phyloP scores from a whole-genome alignment of 495 filamentous ascomycete genomes.

The Xylaria acuta region DNA sequence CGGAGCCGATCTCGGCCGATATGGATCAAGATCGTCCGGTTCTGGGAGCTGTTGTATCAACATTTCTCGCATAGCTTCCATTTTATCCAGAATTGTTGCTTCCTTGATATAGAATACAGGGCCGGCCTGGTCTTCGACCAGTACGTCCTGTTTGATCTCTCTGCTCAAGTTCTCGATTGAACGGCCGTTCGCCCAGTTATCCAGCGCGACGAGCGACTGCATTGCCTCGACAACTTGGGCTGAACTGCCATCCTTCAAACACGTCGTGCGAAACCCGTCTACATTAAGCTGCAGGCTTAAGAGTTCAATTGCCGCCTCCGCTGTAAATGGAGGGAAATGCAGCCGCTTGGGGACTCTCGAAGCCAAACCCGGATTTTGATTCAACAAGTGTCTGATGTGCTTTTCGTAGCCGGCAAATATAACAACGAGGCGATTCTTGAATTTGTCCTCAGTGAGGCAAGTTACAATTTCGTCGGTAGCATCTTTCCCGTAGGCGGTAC shows the following conservation, averaged over 20 bases:
- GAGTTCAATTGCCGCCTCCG: background rate
- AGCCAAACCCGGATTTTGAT: slow-evolving; percentile 6
- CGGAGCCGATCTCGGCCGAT: background rate
- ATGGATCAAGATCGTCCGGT: background rate
- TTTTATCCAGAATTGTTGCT: background rate
- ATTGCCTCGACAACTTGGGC: background rate
- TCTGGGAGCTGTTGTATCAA: background rate
- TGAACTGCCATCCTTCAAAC: background rate
- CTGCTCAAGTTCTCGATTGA: slow-evolving; percentile 7
- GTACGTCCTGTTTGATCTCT: slow-evolving; percentile 35
- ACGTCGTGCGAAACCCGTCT: background rate
- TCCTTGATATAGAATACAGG: background rate
- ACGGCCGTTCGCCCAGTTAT: background rate
- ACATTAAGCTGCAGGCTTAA: background rate
- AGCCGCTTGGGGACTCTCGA: background rate
- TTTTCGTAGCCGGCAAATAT: slow-evolving; percentile 74
- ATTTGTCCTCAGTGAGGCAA: slow-evolving; percentile 66
- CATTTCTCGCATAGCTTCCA: background rate
- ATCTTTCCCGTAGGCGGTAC: slow-evolving; percentile 63
- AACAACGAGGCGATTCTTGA: slow-evolving; percentile 65
- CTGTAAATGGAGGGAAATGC: background rate
- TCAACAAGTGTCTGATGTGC: slow-evolving; percentile 57
- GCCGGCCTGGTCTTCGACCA: background rate
- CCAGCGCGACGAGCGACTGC: background rate
- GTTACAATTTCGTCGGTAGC: slow-evolving; percentile 75